These are phyloP conservation scores for Aegilops umbellulata DNA, from an alignment of 176 grass and related monocot genomes.

Conservation along the genomic window DNA sequence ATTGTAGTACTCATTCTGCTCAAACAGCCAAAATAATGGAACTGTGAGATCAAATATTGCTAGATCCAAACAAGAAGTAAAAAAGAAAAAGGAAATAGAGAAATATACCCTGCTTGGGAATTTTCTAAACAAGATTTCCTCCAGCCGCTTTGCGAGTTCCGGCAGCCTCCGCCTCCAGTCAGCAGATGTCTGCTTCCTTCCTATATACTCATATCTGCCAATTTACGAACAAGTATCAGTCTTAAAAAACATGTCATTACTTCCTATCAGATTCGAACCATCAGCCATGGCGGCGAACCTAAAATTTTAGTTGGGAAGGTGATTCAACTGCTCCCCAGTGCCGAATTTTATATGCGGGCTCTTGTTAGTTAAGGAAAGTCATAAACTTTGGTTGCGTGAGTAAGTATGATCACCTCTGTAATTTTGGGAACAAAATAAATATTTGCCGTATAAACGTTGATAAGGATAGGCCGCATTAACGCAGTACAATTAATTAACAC, in stretches of 20 bases:
- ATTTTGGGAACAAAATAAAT: constrained; percentile 21
- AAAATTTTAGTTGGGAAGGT: neutral
- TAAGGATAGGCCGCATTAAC: constrained; percentile 11
- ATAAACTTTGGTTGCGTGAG: neutral
- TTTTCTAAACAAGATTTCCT: constrained; percentile 63
- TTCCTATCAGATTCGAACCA: neutral
- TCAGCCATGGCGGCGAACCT: neutral
- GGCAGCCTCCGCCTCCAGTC: constrained; percentile 44
- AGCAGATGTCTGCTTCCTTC: constrained; percentile 30
- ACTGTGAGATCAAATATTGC: constrained; percentile 15
- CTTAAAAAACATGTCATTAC: constrained; percentile 4
- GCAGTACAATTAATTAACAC: constrained; percentile 26
- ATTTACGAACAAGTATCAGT: constrained; percentile 5
- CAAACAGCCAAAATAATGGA: constrained; percentile 23
- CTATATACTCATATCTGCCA: constrained; percentile 36
- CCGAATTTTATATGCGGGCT: neutral
- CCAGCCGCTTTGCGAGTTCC: constrained; percentile 40
- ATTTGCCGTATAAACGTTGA: neutral
- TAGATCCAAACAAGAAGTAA: constrained; percentile 15
- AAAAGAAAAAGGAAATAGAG: constrained; percentile 10
- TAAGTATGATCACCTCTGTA: neutral
- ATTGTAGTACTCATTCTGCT: constrained; percentile 72
- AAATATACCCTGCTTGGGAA: constrained; percentile 52
- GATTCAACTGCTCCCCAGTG: neutral
- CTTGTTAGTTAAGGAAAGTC: neutral